Evolutionary conservation across 805 yeast genomes (phyloP), one percentile per base, ranked within the genome.

Genomic region (Cyberlindnera xylosilytica): DNA sequence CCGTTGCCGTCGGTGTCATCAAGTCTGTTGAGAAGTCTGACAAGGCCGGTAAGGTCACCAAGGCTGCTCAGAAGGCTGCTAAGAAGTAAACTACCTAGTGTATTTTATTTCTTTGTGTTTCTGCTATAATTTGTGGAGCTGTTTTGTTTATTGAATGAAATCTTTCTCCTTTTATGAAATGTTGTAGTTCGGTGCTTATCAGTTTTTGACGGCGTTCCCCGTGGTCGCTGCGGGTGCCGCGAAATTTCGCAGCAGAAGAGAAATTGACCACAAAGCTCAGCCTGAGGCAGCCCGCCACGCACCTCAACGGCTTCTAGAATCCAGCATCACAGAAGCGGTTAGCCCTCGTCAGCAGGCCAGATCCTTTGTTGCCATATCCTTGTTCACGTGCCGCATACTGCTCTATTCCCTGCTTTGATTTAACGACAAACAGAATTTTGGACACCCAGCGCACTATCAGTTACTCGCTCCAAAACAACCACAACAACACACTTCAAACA

Each of bases 11-110:
- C 18, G 47, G 47, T 44, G 47, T 44, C 34, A 44, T 44, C 97
- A 97, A 90, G 97, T 90, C 71, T 86, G 96, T 88, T 63, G 95
- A 78, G 41, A 66, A 88, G 88, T 67, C 86, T 59, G 83, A 80
- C 77, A 97, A 73, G 66, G 87, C 88, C 65, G 90, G 87, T 76
- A 87, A 87, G 88, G 93, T 87, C 64, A 87, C 96, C 90, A 87
- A 87, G 88, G 87, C 96, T 73, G 96, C 95, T 72, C 51, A 44
- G 41, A 54, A 56, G 43, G 58, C 61, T 47, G 48, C 53, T 39
- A 56, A 54, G 51, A 56, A 56, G 55, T 56, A 56, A 51, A 20
- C 16, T 34, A n/a, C 26, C n/a, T 34, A 16, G 32, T 29, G 18
- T n/a, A n/a, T 5, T 16, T 23, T 22, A 7, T 31, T 26, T 15